A percentile compares a stretch with the other conserved stretches of the same genome.
phyloP scores from a whole-genome alignment of 2,329 filamentous ascomycete genomes.

The Stachybotrys elegans region DNA sequence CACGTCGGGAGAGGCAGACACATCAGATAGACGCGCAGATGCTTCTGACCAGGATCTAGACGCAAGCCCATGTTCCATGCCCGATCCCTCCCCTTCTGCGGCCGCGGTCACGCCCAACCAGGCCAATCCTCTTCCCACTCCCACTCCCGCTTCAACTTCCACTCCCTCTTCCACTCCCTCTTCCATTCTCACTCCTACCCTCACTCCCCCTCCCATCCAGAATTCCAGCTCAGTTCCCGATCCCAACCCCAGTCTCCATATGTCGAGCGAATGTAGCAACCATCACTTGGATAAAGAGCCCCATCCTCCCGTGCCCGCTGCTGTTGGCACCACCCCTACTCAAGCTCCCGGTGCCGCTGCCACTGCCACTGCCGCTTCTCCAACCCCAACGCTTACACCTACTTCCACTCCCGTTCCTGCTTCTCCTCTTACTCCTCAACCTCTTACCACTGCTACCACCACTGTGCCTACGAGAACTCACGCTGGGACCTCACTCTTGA shows the following conservation, averaged over 20 bases:
- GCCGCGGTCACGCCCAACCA: no score
- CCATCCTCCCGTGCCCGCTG: background rate
- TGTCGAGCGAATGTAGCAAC: no score
- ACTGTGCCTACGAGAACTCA: conserved; percentile 28
- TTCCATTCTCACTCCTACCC: conserved; percentile 11
- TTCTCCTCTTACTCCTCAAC: conserved; percentile 14
- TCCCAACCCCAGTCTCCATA: background rate
- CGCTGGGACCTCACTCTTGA: conserved; percentile 50
- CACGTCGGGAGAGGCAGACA: no score
- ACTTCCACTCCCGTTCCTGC: conserved; percentile 10
- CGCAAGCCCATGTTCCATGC: no score
- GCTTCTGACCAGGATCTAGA: no score
- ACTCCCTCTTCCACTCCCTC: conserved; percentile 11
- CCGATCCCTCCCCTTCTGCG: no score
- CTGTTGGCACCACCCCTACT: conserved; percentile 7
- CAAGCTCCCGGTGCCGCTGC: conserved; percentile 12
- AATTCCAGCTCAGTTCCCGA: background rate
- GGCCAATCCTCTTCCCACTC: conserved; percentile 16
- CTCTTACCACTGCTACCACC: conserved; percentile 17
- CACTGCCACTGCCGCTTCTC: conserved; percentile 7
- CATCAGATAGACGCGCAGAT: no score
- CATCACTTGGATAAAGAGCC: background rate
- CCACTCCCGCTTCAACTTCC: conserved; percentile 6
- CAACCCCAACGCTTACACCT: background rate
- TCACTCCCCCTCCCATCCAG: conserved; percentile 7